These are phyloP conservation scores for Pseudogymnoascus sp. DNA, from an alignment of 2,329 filamentous ascomycete genomes.

Conservation along the genomic window DNA sequence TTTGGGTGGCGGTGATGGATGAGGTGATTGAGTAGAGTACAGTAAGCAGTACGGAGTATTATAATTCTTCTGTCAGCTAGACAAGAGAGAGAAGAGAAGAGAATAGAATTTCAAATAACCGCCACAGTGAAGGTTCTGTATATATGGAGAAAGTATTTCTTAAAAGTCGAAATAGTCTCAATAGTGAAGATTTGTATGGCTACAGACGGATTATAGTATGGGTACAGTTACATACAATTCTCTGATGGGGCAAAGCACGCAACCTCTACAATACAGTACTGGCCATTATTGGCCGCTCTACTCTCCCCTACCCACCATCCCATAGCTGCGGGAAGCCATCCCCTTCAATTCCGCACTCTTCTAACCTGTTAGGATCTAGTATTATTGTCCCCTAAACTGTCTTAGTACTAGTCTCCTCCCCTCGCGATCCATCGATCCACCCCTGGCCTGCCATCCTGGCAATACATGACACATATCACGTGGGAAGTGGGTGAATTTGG, in stretches of 20 bases:
- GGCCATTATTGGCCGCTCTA: neutral
- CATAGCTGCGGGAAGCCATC: neutral
- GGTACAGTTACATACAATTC: neutral
- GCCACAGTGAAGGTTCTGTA: neutral
- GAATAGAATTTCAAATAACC: neutral
- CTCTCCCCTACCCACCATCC: neutral
- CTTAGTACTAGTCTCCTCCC: neutral
- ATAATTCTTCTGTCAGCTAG: neutral
- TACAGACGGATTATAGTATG: neutral
- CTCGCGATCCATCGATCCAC: neutral
- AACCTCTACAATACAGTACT: neutral
- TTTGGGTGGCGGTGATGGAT: slow-evolving; percentile 15
- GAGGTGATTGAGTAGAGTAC: neutral
- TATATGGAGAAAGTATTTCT: neutral
- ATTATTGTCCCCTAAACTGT: too few relatives aligned
- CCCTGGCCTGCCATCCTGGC: neutral
- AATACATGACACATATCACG: neutral
- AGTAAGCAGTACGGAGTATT: neutral
- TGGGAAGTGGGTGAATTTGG: neutral
- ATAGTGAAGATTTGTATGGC: neutral
- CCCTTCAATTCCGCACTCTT: neutral
- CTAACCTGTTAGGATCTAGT: too few relatives aligned
- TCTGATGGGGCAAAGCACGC: neutral
- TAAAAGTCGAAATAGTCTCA: too few relatives aligned
- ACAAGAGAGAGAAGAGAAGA: neutral